These are phyloP conservation scores for Coffea humblotiana DNA, from an alignment of 305 asterid species.

Conservation along the genomic window DNA sequence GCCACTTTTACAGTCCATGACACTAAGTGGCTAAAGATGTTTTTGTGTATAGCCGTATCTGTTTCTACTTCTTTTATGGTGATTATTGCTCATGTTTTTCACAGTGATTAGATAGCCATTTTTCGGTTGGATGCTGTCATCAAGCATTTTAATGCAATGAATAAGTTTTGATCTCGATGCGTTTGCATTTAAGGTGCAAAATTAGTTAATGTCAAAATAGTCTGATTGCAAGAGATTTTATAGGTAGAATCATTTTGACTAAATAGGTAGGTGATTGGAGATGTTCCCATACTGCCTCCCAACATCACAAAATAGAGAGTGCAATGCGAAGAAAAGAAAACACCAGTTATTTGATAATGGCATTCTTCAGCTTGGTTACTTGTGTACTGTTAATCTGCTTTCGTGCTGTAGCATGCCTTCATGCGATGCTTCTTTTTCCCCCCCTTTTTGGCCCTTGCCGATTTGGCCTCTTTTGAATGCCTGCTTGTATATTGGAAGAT, in stretches of 20 bases:
- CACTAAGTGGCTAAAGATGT: not conserved
- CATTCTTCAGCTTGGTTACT: not conserved
- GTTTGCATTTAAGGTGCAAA: not conserved
- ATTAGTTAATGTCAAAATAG: not conserved
- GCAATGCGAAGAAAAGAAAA: not conserved
- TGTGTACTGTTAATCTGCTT: not conserved
- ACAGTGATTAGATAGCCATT: not conserved
- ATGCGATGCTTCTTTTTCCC: not conserved
- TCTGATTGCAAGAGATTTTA: not conserved
- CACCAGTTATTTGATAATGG: not conserved
- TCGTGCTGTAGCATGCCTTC: not conserved
- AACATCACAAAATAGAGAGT: not conserved
- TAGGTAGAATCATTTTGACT: not conserved
- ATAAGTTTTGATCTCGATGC: not conserved
- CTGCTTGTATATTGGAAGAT: not conserved
- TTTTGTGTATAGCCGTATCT: not conserved
- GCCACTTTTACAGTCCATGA: not conserved
- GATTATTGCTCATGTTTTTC: not conserved
- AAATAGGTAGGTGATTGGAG: not conserved
- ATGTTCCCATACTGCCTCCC: not conserved
- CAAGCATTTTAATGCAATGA: not conserved
- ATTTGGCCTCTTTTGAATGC: not conserved
- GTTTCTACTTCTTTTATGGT: not conserved
- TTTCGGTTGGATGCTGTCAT: slow-evolving; percentile 8
- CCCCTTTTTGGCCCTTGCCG: not conserved